These are phyloP conservation scores for Aspergillus aculeatus DNA, from an alignment of 2,329 filamentous ascomycete species.

Conservation along the genomic window DNA sequence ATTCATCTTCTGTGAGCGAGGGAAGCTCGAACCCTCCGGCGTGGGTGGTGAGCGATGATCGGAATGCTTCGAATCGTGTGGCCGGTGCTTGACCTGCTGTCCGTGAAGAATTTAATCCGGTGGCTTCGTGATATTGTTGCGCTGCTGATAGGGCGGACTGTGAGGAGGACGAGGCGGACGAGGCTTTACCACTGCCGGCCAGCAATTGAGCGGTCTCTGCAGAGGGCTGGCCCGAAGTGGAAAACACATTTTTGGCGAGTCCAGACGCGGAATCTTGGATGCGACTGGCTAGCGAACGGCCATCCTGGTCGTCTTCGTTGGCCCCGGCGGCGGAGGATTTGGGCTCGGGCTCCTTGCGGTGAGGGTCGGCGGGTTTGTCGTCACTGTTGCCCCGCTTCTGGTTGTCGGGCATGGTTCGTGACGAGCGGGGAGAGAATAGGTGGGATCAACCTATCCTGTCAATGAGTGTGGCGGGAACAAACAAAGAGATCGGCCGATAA, in stretches of 20 bases:
- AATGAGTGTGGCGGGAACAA: slow-evolving; percentile 3
- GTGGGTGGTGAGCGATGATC: slow-evolving; percentile 15
- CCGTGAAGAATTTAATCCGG: slow-evolving; percentile 11
- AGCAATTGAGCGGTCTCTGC: slow-evolving; percentile 24
- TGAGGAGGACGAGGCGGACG: slow-evolving; percentile 16
- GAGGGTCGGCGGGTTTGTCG: slow-evolving; percentile 13
- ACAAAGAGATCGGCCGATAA: neutral
- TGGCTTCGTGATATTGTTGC: slow-evolving; percentile 16
- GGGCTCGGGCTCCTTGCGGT: slow-evolving; percentile 8
- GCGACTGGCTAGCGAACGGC: slow-evolving; percentile 26
- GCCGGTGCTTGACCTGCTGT: neutral
- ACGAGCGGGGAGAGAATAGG: slow-evolving; percentile 6
- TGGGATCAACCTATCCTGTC: slow-evolving; percentile 6
- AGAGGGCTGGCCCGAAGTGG: slow-evolving; percentile 17
- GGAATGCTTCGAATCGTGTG: slow-evolving; percentile 22
- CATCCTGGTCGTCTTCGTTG: slow-evolving; percentile 13
- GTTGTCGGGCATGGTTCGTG: slow-evolving; percentile 18
- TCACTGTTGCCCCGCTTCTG: slow-evolving; percentile 23
- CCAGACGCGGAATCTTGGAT: slow-evolving; percentile 38
- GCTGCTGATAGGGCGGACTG: slow-evolving; percentile 20
- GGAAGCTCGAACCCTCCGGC: slow-evolving; percentile 20
- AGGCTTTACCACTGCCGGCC: slow-evolving; percentile 24
- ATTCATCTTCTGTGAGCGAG: slow-evolving; percentile 23
- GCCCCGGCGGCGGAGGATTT: slow-evolving; percentile 4
- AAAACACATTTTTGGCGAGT: slow-evolving; percentile 35